Conservation (phyloP, 129 eudicot species). For the Flaveria sonorensis region DNA sequence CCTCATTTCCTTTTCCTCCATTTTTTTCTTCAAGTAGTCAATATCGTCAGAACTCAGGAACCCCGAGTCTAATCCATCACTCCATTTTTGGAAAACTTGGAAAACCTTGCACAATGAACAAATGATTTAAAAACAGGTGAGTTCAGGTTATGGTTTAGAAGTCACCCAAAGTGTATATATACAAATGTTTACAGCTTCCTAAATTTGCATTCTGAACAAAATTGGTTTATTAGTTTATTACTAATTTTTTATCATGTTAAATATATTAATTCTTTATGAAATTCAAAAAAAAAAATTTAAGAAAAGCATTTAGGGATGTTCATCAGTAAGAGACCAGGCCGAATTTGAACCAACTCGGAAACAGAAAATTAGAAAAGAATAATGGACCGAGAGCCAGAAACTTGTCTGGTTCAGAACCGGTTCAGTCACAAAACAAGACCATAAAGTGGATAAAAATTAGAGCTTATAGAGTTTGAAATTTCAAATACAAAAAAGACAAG, state of each 20-base stretch:
- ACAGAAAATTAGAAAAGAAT: neutral
- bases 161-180: neutral
- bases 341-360: neutral
- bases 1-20: slow-evolving; percentile 47
- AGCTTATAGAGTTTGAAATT: neutral
- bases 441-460: neutral
- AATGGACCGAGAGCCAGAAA: neutral
- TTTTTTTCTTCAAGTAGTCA: slow-evolving; percentile 55
- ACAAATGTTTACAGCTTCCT: slow-evolving; percentile 1
- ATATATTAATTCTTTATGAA: neutral
- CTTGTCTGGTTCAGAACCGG: neutral
- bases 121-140: neutral
- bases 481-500: neutral
- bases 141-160: neutral
- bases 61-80: slow-evolving; percentile 60
- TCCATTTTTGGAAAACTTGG: slow-evolving; percentile 65
- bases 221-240: neutral
- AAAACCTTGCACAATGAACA: slow-evolving; percentile 52
- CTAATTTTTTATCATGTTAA: neutral
- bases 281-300: neutral
- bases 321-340: neutral
- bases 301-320: neutral
- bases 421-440: slow-evolving; percentile 10
- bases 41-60: slow-evolving; percentile 50
- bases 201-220: neutral